Evolutionary conservation across 23 red algal species (phyloP), one percentile per base, ranked within the genome.

Genomic region (Gracilaria gracilis): DNA sequence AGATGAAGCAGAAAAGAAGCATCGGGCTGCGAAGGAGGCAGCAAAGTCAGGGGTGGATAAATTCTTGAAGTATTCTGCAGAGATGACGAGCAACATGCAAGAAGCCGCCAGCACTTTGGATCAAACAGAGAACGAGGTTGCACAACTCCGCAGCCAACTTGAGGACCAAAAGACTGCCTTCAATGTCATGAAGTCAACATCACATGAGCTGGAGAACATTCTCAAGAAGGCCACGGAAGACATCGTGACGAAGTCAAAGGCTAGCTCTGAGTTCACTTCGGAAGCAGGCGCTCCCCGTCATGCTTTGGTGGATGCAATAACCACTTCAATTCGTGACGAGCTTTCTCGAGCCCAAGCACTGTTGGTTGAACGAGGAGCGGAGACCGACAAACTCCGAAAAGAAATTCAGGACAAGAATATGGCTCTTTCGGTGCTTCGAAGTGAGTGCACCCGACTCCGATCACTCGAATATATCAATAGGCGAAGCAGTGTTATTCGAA

Each of bases 61-160:
- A 21, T 84, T 82, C 53, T 62, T 48, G 39, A 75, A 92, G 66
- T 79, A 20, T 40, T 83, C 58, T 14, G 31, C 35, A 23, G 89
- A 83, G 37, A 57, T 92, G 77, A 84, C 58, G n/a, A 31, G 74
- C 36, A 92, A 92, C 48, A 48, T 84, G 35, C 28, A 82, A 50
- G 66, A 27, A n/a, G 89, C 80, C 19, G 79, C 67, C 23, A 48
- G 57, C 25, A 65, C 65, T 47, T 23, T 92, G 15, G 55, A 81
- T 29, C 55, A 65, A 31, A 69, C 48, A 29, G 87, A 90, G 29
- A 50, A 40, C 44, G 53, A 90, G 27, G 57, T 90, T 42, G 23
- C 27, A 6, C 71, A 39, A 29, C 71, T 90, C 21, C 50, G 47
- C n/a, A 77, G 71, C 42, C 67, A 90, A 58, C 55, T 90, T 49